Evolutionary conservation across 2,329 filamentous ascomycete genomes (phyloP).

Genomic region (Curvularia hawaiiensis): DNA sequence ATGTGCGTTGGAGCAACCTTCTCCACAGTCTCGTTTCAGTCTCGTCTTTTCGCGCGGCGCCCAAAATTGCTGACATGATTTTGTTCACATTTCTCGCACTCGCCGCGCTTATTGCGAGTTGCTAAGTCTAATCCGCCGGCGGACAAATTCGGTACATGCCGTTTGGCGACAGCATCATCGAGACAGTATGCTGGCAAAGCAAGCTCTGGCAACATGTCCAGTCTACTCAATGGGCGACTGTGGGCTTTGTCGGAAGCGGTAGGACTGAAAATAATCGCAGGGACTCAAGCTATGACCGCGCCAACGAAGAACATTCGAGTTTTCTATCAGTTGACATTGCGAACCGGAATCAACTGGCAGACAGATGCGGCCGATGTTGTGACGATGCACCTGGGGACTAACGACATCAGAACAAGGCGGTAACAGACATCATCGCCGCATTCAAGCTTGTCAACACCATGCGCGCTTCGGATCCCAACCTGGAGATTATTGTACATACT

Average conservation of each 20-base stretch:
- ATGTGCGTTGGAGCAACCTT: neutral
- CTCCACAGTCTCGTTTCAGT: neutral
- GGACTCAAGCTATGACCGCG: constrained; percentile 49
- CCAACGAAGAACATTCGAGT: constrained; percentile 54
- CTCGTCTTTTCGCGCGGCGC: too few relatives aligned
- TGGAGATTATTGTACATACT: constrained; percentile 51
- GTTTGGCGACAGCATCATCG: constrained; percentile 53
- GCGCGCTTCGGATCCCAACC: constrained; percentile 48
- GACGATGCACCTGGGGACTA: constrained; percentile 55
- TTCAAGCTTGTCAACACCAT: constrained; percentile 47
- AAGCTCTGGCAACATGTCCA: constrained; percentile 52
- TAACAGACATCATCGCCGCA: constrained; percentile 48
- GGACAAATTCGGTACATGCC: constrained; percentile 47
- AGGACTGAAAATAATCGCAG: constrained; percentile 42
- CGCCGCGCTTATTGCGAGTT: constrained; percentile 12
- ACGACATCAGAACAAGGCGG: constrained; percentile 48
- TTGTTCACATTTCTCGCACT: constrained; percentile 25
- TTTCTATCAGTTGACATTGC: constrained; percentile 54
- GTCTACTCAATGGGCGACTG: constrained; percentile 45
- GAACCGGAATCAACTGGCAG: constrained; percentile 50
- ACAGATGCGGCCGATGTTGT: constrained; percentile 52
- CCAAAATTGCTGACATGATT: constrained; percentile 20
- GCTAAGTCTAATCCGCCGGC: constrained; percentile 22
- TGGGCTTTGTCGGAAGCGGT: constrained; percentile 49
- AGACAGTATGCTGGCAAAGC: constrained; percentile 53